A percentile compares a stretch with the other conserved stretches of the same genome.
Evolutionary conservation across 345 rosid species (phyloP).

Genomic region (Syzygium aqueum): DNA sequence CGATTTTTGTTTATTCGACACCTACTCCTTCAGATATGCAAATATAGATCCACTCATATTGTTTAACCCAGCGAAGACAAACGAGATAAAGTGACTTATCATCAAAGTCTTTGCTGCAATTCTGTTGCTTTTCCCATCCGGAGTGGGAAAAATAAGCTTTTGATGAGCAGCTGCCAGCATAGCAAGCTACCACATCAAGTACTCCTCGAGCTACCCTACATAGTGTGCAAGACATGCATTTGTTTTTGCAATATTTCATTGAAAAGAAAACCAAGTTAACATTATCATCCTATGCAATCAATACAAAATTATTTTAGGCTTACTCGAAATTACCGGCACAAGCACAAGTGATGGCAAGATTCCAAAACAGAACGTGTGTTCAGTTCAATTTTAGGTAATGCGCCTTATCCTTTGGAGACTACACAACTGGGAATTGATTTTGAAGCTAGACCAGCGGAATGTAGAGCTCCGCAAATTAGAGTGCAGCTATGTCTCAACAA

Average conservation of each 20-base stretch:
- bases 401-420: neutral
- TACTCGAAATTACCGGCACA: neutral
- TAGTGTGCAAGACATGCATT: neutral
- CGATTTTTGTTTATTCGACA: neutral
- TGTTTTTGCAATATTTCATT: neutral
- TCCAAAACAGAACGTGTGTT: neutral
- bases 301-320: neutral
- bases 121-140: constrained; percentile 9
- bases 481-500: neutral
- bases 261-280: neutral
- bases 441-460: neutral
- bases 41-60: neutral
- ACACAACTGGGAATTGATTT: neutral
- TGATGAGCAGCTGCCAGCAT: constrained; percentile 10
- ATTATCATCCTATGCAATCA: neutral
- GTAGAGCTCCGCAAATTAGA: neutral
- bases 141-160: neutral
- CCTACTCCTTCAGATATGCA: neutral
- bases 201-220: neutral
- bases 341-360: neutral
- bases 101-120: constrained; percentile 13
- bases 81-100: constrained; percentile 6
- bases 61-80: constrained; percentile 14
- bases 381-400: neutral
- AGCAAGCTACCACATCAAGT: neutral